Evolutionary conservation across 2,329 filamentous ascomycete species (phyloP), one percentile per base, ranked within the genome.

Genomic region (Ceratocystis colombiana): DNA sequence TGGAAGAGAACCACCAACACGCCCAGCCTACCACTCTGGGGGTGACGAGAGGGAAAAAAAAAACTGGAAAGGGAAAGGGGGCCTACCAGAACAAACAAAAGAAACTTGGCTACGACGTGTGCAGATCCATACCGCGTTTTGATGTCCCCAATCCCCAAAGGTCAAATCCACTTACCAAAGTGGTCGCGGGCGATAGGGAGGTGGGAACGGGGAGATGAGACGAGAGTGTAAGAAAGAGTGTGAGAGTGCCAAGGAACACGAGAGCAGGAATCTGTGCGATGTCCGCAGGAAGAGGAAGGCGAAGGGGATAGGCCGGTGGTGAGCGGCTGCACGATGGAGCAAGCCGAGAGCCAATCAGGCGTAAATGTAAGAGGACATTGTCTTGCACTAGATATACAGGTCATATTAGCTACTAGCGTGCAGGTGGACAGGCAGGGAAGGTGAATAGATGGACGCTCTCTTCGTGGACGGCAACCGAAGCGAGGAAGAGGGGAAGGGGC

Each of bases 51-150:
- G 44, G 44, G 45, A 20, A 8, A 20, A 25, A 10, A 7, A 25
- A 25, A 25, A 25, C 20, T 22, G 50, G 7, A 55, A 17, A 25
- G 28, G 25, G 53, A 25, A 17, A 59, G 6, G 53, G 53, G 50
- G 28, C 28, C 53, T 33, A 33, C 28, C 53, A 59, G 17, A 59
- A 33, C 33, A 30, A 25, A 17, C 53, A 28, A 57, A 57, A 57
- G 25, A n/a, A 30, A 4, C 53, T 33, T 12, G 53, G 25, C 28
- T 15, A 53, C 25, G 20, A 33, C 2, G 33, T 17, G 28, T 33
- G 53, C 53, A 59, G 53, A 59, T 59, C 53, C 3, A 33, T 59
- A 33, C 53, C 28, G 28, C 53, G 53, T 59, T 59, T 17, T 37
- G 28, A 20, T 33, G 28, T 20, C 25, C 28, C 53, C 28, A 59